Conservation (phyloP, 345 rosid species). For the Isatis tinctoria region DNA sequence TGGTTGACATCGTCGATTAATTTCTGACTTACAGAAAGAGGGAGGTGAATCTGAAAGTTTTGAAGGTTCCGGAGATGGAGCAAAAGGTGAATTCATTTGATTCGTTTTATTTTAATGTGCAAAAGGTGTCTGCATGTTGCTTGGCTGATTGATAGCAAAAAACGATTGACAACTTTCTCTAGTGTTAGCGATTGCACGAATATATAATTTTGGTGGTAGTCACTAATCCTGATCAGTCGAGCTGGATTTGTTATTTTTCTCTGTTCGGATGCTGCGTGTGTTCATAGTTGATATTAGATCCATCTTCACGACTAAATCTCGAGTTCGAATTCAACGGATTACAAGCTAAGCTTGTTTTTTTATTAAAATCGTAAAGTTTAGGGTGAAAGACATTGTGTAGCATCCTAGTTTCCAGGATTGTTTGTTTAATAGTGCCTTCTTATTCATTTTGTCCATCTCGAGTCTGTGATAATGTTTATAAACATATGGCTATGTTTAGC, state of each 20-base stretch:
- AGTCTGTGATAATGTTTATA: background rate
- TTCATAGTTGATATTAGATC: background rate
- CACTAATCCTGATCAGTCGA: background rate
- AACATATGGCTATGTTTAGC: constrained; percentile 10
- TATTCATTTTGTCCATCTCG: background rate
- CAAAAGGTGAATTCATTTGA: constrained; percentile 65
- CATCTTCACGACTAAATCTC: background rate
- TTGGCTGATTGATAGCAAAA: background rate
- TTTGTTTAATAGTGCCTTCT: background rate
- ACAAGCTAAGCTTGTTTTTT: background rate
- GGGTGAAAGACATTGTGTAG: background rate
- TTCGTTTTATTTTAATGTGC: background rate
- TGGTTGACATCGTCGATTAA: background rate
- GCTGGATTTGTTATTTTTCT: constrained; percentile 8
- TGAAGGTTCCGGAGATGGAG: constrained; percentile 96
- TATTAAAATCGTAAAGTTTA: background rate
- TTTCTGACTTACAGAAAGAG: constrained; percentile 59
- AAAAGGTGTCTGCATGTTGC: background rate
- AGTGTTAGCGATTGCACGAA: background rate
- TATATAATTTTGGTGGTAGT: background rate
- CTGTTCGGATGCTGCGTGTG: background rate
- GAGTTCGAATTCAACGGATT: background rate
- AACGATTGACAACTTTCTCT: background rate
- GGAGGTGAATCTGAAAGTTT: constrained; percentile 95
- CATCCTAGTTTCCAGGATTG: background rate